Evolutionary conservation across 2,329 filamentous ascomycete genomes (phyloP), one percentile per base, ranked within the genome.

Genomic region (Penicillium sp.): DNA sequence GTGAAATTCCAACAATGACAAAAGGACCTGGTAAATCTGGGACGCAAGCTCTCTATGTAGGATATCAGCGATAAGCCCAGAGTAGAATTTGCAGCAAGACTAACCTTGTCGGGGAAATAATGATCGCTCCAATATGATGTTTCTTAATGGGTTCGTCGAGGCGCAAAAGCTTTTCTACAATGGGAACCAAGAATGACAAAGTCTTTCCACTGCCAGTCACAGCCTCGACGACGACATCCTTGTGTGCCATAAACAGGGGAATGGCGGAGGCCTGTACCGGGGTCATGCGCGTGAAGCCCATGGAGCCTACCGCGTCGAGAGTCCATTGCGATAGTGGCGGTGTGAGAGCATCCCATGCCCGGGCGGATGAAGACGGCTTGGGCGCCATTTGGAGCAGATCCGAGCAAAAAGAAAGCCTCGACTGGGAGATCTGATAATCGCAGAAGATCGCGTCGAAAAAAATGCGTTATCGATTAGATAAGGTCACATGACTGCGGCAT

Each of bases 211-310:
- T 93, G 10, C 90, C 89, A 2, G 89, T 95, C 3, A 95, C 89
- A 26, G 89, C 89, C 74, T 95, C 89, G 5, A 95, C 89, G 1
- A 95, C 89, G 4, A 95, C 87, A 68, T 95, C 89, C 63, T 94
- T 95, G 66, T 95, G 87, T 42, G 82, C 84, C 71, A 90, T 84
- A 65, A 95, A 93, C 42, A 95, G 79, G 10, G 89, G 89, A 56
- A 96, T 86, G 4, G 88, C 86, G 49, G 89, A 91, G 36, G 90
- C 88, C 71, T 97, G 91, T n/a, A 96, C 90, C 1, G 91, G 91
- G 3, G 90, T 96, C 78, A 93, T 90, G 66, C 86, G 84, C 53
- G 77, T 74, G 69, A 95, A 95, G 50, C 89, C 88, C 84, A 93
- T 91, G 54, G 84, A 81, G 40, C 82, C 77, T 40, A 94, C 83